phyloP scores from a whole-genome alignment of 1,284 basidiomycete species.

The Erythrobasidium hasegawianum region DNA sequence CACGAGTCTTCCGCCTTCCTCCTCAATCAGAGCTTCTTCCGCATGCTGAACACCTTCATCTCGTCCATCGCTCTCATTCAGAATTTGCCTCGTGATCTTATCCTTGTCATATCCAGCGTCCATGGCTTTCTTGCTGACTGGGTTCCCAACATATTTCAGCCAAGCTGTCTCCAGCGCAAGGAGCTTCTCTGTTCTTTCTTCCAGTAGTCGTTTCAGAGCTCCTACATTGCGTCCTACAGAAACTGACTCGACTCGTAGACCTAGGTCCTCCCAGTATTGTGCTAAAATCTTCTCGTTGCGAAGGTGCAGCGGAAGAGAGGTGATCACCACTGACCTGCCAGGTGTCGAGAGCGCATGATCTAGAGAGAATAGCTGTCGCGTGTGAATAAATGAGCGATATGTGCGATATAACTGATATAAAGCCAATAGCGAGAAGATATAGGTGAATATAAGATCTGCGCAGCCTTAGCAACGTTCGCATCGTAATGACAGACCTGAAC shows the following conservation, averaged over 20 bases:
- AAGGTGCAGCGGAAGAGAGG: conserved; percentile 74
- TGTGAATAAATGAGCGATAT: conserved; percentile 83
- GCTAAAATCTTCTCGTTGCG: conserved; percentile 78
- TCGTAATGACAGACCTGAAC: too few relatives aligned
- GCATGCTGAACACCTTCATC: conserved; percentile 11
- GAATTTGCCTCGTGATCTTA: conserved; percentile 42
- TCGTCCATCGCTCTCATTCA: conserved; percentile 27
- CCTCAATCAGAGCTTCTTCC: conserved; percentile 4
- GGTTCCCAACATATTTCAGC: conserved; percentile 88
- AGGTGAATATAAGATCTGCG: conserved; percentile 86
- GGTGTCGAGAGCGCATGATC: conserved; percentile 91
- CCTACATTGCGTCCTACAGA: conserved; percentile 80
- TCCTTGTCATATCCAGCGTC: conserved; percentile 60
- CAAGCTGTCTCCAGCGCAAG: conserved; percentile 75
- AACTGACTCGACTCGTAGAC: conserved; percentile 76
- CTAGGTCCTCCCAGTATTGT: conserved; percentile 80
- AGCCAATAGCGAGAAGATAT: conserved; percentile 80
- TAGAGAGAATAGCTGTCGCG: conserved; percentile 83
- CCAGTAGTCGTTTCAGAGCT: conserved; percentile 66
- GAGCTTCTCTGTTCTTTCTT: conserved; percentile 71
- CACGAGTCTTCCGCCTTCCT: conserved; percentile 7
- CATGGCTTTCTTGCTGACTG: conserved; percentile 69
- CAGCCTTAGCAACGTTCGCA: too few relatives aligned
- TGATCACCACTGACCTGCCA: conserved; percentile 85
- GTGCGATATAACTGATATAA: conserved; percentile 83